Evolutionary conservation across 371 early-diverging fungal species (phyloP), one percentile per base, ranked within the genome.

Genomic region (Mucor sp.): DNA sequence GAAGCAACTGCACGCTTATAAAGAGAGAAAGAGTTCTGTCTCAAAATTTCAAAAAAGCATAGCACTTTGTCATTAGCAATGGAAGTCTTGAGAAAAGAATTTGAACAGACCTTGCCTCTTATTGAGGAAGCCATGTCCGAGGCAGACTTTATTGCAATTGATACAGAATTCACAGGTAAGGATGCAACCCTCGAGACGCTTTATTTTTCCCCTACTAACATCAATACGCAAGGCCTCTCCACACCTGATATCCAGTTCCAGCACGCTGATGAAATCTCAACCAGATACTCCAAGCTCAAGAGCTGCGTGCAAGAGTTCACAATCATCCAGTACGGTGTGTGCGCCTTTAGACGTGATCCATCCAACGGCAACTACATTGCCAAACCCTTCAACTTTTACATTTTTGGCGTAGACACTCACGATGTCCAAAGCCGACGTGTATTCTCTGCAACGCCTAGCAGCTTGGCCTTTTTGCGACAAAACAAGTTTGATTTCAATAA

Each of bases 401-500:
- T 95, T 35, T 95, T 94, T 60, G 94, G 94, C 6, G 81, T 72
- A 15, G 83, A 80, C 60, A 71, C 74, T 0, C 33, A 60, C 4
- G 58, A 44, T 7, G 47, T 78, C n/a, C 61, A 63, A 0, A 74
- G 79, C 11, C 85, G 91, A 43, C 74, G 86, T 4, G 75, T 82
- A 39, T 93, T 94, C 67, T 66, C 80, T 6, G 82, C 82, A 56
- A 89, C 90, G 65, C 86, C 89, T 39, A 83, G 88, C 33, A 89
- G 91, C 47, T 68, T 95, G 8, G 32, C 67, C 5, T 79, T 79
- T 60, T 48, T 82, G 28, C 62, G 74, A 57, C 62, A 71, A 2
- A 89, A 91, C 75, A 73, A 82, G 14, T 95, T 96, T 75, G 93
- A 95, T 70, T 94, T 96, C 67, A 93, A 94, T 78, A 91, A 92